Percentiles rank a stretch among this genome's conserved stretches.
These are phyloP conservation scores for Solanum dulcamara DNA, from an alignment of 257 asterid species.

Conservation along the genomic window DNA sequence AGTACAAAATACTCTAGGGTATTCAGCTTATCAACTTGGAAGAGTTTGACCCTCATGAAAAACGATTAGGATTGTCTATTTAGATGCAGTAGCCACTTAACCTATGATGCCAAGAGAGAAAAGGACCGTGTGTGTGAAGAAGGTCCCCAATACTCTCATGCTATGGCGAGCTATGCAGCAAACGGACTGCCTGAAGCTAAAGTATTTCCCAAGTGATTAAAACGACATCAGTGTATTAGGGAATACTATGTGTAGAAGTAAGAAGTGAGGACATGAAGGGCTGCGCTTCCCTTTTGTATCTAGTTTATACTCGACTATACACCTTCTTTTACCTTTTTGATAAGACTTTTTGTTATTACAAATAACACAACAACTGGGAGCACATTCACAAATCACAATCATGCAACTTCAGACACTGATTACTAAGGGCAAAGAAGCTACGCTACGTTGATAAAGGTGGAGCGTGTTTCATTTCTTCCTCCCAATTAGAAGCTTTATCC, in stretches of 20 bases:
- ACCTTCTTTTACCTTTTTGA: not conserved
- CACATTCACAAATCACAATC: not conserved
- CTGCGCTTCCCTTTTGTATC: not conserved
- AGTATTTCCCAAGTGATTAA: not conserved
- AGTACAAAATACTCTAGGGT: not conserved
- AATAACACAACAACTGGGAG: not conserved
- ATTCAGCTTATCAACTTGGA: not conserved
- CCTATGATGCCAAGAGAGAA: not conserved
- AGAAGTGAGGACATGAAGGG: not conserved
- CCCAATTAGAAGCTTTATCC: not conserved
- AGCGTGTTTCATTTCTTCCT: not conserved
- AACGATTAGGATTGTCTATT: not conserved
- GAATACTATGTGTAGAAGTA: not conserved
- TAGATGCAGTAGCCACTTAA: not conserved
- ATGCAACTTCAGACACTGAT: not conserved
- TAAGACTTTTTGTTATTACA: not conserved
- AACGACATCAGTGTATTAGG: not conserved
- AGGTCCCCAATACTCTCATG: not conserved
- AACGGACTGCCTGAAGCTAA: not conserved
- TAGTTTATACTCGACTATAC: not conserved
- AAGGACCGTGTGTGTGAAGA: not conserved
- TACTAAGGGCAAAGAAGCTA: not conserved
- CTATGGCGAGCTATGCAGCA: not conserved
- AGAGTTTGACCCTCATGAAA: not conserved
- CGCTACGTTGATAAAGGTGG: not conserved